Conservation (phyloP, 352 stramenopile species). For the Phytophthora vignae region DNA sequence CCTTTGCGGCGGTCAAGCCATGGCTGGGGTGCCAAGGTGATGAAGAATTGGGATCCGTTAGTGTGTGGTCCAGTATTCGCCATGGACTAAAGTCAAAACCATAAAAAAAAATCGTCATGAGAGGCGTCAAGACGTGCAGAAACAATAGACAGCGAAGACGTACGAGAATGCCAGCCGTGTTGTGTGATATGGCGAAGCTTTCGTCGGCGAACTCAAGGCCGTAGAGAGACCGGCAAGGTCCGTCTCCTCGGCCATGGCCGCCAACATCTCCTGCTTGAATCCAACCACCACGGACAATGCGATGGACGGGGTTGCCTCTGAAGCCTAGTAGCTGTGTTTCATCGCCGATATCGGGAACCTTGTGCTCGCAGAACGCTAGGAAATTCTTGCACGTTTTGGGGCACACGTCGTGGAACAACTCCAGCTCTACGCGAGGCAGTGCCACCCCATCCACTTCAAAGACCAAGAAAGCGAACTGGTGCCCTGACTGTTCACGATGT, state of each 20-base stretch:
- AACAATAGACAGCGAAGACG: slow-evolving; percentile 4
- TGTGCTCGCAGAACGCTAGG: slow-evolving; percentile 67
- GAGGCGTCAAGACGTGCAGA: not conserved
- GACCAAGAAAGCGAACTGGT: slow-evolving; percentile 66
- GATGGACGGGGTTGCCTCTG: slow-evolving; percentile 63
- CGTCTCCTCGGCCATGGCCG: slow-evolving; percentile 53
- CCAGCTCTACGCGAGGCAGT: slow-evolving; percentile 70
- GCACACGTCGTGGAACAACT: slow-evolving; percentile 70
- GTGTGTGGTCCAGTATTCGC: slow-evolving; percentile 95
- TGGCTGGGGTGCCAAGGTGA: slow-evolving; percentile 89
- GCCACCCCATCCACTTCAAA: slow-evolving; percentile 71
- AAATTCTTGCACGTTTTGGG: slow-evolving; percentile 83
- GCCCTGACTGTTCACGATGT: slow-evolving; percentile 56
- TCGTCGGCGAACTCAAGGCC: slow-evolving; percentile 75
- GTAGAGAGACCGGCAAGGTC: slow-evolving; percentile 62
- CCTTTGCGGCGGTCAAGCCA: slow-evolving; percentile 79
- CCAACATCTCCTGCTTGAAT: slow-evolving; percentile 78
- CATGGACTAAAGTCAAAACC: slow-evolving; percentile 86
- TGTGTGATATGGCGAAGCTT: slow-evolving; percentile 75
- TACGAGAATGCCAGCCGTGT: slow-evolving; percentile 70
- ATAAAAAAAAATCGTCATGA: slow-evolving; percentile 3
- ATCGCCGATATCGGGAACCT: slow-evolving; percentile 52
- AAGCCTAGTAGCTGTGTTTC: slow-evolving; percentile 57
- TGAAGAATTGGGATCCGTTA: slow-evolving; percentile 99
- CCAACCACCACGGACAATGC: slow-evolving; percentile 72